Base-by-base conservation (phyloP, 1,284 basidiomycete species). In the Irpex sp. region DNA sequence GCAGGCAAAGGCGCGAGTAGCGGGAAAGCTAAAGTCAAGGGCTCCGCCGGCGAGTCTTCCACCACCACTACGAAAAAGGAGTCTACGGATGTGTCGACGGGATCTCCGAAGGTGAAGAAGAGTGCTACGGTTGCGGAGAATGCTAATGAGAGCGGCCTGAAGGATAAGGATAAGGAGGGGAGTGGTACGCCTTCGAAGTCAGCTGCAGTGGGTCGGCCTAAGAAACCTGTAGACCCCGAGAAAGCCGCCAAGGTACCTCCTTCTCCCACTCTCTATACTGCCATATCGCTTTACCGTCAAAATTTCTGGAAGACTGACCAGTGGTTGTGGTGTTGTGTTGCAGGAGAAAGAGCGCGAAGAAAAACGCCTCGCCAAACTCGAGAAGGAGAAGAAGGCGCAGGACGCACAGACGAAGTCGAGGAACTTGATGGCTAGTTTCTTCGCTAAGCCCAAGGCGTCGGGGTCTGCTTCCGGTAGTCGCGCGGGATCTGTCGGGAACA, bases 351-450 rank as follows among this genome's bases (percentile, higher is more conserved):
- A 87, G 58, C 82, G 79, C 62, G 75, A 79, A 48, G 87, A 87
- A 67, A 88, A 82, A 73, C 88, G 83, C 67, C 78, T 76, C 0
- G 86, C 84, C 1, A 89, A 82, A 68, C 77, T 73, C 0, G 85
- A 87, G 67, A 84, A 81, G 68, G 86, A 91, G 67, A 85, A 83
- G 75, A 91, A 85, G 71, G 82, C 82, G 61, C 82, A 84, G 58
- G 86, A 88, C 64, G 81, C 84, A 1, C 83, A 87, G 58, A 80
- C 83, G 55, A 90, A 83, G 71, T 88, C 90, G 1, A 83, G 86
- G n/a, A 86, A 84, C 1, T 75, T 90, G 6, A 85, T 93, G 84
- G 81, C 83, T 1, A 88, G 75, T 67, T 93, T 92, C 75, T 90
- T 93, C 69, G 77, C 80, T 35, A 91, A 90, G 71, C 70, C 81